Conservation (phyloP, 257 asterid genomes). For the Fraxinus pennsylvanica region DNA sequence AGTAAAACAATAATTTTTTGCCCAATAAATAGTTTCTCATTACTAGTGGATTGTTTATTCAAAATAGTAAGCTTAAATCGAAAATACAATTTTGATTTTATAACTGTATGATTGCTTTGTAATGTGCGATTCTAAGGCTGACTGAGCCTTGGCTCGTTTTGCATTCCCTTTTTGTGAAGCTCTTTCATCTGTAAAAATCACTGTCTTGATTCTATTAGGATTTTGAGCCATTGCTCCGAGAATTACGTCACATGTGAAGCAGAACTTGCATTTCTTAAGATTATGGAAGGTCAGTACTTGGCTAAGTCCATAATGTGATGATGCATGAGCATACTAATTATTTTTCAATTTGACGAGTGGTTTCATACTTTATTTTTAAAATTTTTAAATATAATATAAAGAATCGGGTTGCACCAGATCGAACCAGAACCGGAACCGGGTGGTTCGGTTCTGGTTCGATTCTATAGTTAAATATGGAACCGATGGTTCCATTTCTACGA, state of each 20-base stretch:
- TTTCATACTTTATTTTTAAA: no score
- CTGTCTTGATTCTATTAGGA: conserved; percentile 42
- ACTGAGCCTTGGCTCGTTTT: background rate
- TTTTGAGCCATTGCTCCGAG: conserved; percentile 69
- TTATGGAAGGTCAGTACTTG: conserved; percentile 63
- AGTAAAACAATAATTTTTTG: background rate
- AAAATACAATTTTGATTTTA: background rate
- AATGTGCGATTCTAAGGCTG: background rate
- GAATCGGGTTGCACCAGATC: no score
- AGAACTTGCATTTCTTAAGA: conserved; percentile 73
- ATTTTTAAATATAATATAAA: no score
- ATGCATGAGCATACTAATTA: background rate
- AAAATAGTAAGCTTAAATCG: background rate
- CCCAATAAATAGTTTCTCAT: background rate
- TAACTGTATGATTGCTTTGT: background rate
- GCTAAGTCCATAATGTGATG: conserved; percentile 5
- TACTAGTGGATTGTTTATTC: background rate
- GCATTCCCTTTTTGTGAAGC: no score
- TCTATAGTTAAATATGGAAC: no score
- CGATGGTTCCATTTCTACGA: no score
- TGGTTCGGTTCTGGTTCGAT: no score
- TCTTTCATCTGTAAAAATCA: no score
- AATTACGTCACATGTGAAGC: conserved; percentile 84
- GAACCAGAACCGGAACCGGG: no score
- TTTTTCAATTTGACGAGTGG: no score